Evolutionary conservation across 2,329 filamentous ascomycete genomes (phyloP), one percentile per base, ranked within the genome.

Genomic region (Zymoseptoria tritici): DNA sequence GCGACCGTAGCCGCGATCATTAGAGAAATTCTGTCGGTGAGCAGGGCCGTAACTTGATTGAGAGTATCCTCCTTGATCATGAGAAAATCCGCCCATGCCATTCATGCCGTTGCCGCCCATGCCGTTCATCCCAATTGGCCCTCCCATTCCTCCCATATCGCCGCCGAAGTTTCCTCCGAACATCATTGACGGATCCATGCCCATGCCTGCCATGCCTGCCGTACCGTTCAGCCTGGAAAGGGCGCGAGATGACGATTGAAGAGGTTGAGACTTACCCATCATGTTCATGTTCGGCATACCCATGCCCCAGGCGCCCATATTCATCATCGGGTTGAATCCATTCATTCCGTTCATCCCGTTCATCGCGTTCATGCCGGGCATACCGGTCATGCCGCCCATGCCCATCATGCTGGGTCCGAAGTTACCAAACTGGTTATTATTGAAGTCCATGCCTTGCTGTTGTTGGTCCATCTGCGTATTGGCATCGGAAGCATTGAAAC

Each of bases 111-210:
- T 60, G 61, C 71, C 88, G 80, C 83, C 88, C 86, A 87, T 87
- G 83, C 81, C 80, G 58, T 81, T 81, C 55, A 60, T 60, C 58
- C 62, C 60, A 73, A 78, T 78, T 85, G 87, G 85, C 83, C 67
- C 67, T 80, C 84, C 88, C 86, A 86, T 87, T 83, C 81, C 81
- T 51, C 55, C 58, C 84, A 78, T 84, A 22, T 53, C 29, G 76
- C 88, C 89, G 78, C 84, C 83, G 75, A 88, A 90, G 74, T 63
- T 64, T 53, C 63, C 65, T 31, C 59, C 61, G 79, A 85, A 90
- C 87, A 91, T 90, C 81, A 83, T 86, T 74, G 88, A 85, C 62
- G 86, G 85, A 81, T 92, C 89, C 90, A 96, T 94, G 75, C 83
- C 83, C 88, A 93, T 91, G 71, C 85, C 85, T 67, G 87, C 79